Conservation (phyloP, 768 basidiomycete species). For the Tulasnella sp. region DNA sequence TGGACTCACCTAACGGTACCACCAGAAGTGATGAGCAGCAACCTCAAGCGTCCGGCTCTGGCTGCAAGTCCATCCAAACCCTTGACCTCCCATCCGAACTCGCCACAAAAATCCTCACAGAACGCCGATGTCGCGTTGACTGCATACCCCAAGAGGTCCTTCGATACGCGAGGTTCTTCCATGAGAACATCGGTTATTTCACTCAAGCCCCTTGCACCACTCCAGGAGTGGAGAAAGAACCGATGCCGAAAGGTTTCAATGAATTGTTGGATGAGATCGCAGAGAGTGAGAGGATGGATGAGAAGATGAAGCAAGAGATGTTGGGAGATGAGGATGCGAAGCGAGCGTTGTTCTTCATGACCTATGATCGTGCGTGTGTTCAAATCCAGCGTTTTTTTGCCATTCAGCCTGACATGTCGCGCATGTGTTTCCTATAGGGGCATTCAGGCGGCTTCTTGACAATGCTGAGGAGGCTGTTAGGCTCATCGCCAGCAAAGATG, state of each 20-base stretch:
- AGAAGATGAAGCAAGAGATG: conserved; percentile 32
- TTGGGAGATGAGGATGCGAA: conserved; percentile 35
- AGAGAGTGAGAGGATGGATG: conserved; percentile 26
- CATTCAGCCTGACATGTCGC: too few species aligned
- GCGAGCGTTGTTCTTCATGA: conserved; percentile 36
- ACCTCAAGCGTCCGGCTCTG: too few species aligned
- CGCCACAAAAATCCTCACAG: conserved; percentile 20
- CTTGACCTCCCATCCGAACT: conserved; percentile 2
- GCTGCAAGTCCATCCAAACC: not conserved
- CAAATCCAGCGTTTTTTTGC: too few species aligned
- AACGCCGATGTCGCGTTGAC: conserved; percentile 26
- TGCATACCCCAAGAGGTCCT: conserved; percentile 33
- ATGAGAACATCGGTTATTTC: conserved; percentile 34
- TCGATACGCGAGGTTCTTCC: conserved; percentile 31
- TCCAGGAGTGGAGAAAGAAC: conserved; percentile 10
- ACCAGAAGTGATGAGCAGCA: too few species aligned
- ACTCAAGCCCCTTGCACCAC: conserved; percentile 10
- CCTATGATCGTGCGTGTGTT: conserved; percentile 30
- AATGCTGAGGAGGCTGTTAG: conserved; percentile 14
- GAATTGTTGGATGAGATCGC: conserved; percentile 36
- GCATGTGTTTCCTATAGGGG: not conserved
- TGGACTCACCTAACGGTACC: too few species aligned
- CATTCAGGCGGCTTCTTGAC: conserved; percentile 17
- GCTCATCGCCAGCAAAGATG: conserved; percentile 12
- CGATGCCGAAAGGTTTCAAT: conserved; percentile 23